Conservation (phyloP, 805 yeast species). For the Candida multigemmis region DNA sequence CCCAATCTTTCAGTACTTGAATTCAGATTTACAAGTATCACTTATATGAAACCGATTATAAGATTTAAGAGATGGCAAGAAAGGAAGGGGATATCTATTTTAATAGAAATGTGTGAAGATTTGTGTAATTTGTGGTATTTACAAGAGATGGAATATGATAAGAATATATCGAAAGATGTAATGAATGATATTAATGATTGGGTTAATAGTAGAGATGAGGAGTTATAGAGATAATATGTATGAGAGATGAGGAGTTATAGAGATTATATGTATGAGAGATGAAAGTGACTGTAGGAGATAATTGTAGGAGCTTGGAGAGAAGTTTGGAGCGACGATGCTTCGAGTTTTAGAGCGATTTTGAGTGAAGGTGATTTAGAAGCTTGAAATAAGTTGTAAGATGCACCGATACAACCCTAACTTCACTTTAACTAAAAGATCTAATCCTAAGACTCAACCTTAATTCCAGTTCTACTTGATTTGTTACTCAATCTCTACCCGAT, state of each 20-base stretch:
- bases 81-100: slow-evolving; percentile 36
- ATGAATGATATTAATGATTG: slow-evolving; percentile 57
- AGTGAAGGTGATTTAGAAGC: no score
- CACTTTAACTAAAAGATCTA: no score
- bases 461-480: no score
- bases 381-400: no score
- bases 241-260: slow-evolving; percentile 38
- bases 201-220: slow-evolving; percentile 44
- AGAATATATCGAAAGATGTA: slow-evolving; percentile 45
- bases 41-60: slow-evolving; percentile 56
- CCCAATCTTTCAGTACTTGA: slow-evolving; percentile 66
- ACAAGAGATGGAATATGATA: slow-evolving; percentile 53
- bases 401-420: no score
- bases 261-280: slow-evolving; percentile 22
- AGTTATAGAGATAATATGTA: no score
- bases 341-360: no score
- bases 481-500: no score
- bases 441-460: no score
- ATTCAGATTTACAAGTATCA: slow-evolving; percentile 55
- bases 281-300: no score
- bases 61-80: slow-evolving; percentile 51
- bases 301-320: no score
- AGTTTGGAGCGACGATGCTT: no score
- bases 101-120: slow-evolving; percentile 74
- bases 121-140: slow-evolving; percentile 50